phyloP scores from a whole-genome alignment of 805 yeast species.

The Geotrichum ghanense region DNA sequence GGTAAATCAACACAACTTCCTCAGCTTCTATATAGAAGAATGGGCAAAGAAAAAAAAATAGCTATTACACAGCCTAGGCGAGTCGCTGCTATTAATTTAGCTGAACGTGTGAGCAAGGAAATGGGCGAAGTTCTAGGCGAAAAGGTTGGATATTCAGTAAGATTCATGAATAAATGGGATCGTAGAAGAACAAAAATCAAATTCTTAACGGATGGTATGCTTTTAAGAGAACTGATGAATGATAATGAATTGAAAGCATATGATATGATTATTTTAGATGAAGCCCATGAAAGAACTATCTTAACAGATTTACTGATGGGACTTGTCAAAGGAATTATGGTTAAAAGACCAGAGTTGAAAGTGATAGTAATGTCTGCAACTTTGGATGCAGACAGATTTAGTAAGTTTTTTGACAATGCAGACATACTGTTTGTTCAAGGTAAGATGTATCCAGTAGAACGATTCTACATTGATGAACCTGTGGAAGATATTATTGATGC shows the following conservation, averaged over 20 bases:
- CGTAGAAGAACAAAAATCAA: slow-evolving; percentile 53
- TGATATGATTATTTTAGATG: slow-evolving; percentile 76
- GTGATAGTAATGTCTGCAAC: slow-evolving; percentile 95
- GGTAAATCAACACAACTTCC: slow-evolving; percentile 98
- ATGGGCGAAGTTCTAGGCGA: slow-evolving; percentile 65
- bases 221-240: slow-evolving; percentile 79
- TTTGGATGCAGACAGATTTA: slow-evolving; percentile 77
- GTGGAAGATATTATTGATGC: slow-evolving; percentile 80
- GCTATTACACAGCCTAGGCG: slow-evolving; percentile 97
- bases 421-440: slow-evolving; percentile 88
- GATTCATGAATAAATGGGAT: slow-evolving; percentile 67
- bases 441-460: slow-evolving; percentile 72
- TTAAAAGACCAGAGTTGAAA: slow-evolving; percentile 44
- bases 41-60: slow-evolving; percentile 37
- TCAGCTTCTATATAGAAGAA: slow-evolving; percentile 58
- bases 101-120: slow-evolving; percentile 86
- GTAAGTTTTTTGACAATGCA: slow-evolving; percentile 60
- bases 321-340: slow-evolving; percentile 58
- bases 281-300: slow-evolving; percentile 95
- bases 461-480: slow-evolving; percentile 50
- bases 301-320: slow-evolving; percentile 86
- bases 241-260: slow-evolving; percentile 54
- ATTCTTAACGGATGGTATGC: slow-evolving; percentile 95
- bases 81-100: slow-evolving; percentile 93
- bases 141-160: slow-evolving; percentile 84